phyloP scores from a whole-genome alignment of 495 filamentous ascomycete species.

The Xylaria longipes region DNA sequence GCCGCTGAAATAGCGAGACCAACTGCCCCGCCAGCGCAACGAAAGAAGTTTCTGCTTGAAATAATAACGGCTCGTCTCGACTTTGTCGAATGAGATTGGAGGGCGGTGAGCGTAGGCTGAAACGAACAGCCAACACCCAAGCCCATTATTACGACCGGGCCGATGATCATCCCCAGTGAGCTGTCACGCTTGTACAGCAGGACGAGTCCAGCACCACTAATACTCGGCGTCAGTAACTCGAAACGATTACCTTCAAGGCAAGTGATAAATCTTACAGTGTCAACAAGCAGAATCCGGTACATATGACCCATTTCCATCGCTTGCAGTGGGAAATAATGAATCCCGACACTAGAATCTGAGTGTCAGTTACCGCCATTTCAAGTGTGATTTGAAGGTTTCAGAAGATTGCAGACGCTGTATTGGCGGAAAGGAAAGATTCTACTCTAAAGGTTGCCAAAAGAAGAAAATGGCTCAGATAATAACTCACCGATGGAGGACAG shows the following conservation, averaged over 20 bases:
- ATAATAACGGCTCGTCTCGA: conserved; percentile 66
- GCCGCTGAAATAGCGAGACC: conserved; percentile 67
- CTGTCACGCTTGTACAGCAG: conserved; percentile 54
- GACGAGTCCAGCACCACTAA: conserved; percentile 57
- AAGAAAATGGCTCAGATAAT: background rate
- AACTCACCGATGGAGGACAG: conserved; percentile 49
- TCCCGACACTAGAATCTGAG: background rate
- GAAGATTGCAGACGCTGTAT: background rate
- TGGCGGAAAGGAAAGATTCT: background rate
- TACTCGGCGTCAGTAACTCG: background rate
- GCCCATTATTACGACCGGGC: conserved; percentile 56
- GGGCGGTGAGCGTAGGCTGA: conserved; percentile 65
- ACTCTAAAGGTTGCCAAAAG: background rate
- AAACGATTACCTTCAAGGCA: background rate
- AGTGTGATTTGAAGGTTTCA: background rate
- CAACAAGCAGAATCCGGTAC: conserved; percentile 59
- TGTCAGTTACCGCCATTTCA: background rate
- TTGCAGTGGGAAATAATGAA: conserved; percentile 50
- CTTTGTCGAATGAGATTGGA: conserved; percentile 67
- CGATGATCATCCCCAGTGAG: conserved; percentile 29
- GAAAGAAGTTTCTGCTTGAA: conserved; percentile 68
- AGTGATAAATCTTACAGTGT: conserved; percentile 48
- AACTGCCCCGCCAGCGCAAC: conserved; percentile 63
- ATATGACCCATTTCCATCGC: conserved; percentile 62
- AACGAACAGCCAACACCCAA: conserved; percentile 63